Conservation (phyloP, 2,329 filamentous ascomycete genomes). For the Aschersonia sp. region DNA sequence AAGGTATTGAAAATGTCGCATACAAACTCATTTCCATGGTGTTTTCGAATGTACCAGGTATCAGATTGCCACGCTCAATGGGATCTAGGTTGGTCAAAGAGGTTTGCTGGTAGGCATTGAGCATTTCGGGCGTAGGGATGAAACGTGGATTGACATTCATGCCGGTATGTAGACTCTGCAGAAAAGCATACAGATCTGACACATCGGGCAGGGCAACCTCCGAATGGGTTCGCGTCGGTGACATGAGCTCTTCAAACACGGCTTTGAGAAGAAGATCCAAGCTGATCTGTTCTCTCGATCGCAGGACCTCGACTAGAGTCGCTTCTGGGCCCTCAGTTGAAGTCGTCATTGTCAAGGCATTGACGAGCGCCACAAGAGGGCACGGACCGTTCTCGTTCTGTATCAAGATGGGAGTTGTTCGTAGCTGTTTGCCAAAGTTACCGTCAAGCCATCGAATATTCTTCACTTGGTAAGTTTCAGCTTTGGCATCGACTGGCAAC, state of each 20-base stretch:
- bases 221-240: slow-evolving; percentile 48
- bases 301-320: slow-evolving; percentile 62
- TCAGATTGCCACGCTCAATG: slow-evolving; percentile 29
- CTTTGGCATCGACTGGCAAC: slow-evolving; percentile 28
- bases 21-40: slow-evolving; percentile 87
- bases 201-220: slow-evolving; percentile 68
- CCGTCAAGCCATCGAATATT: slow-evolving; percentile 75
- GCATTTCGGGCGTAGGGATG: slow-evolving; percentile 40
- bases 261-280: slow-evolving; percentile 75
- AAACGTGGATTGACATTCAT: slow-evolving; percentile 98
- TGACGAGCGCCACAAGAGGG: slow-evolving; percentile 82
- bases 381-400: slow-evolving; percentile 94
- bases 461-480: slow-evolving; percentile 85
- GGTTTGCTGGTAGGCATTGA: slow-evolving; percentile 32
- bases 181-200: slow-evolving; percentile 72
- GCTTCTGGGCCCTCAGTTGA: slow-evolving; percentile 47
- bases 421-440: slow-evolving; percentile 41
- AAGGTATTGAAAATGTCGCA: slow-evolving; percentile 70
- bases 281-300: slow-evolving; percentile 75
- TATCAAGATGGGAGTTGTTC: slow-evolving; percentile 74
- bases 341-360: slow-evolving; percentile 76
- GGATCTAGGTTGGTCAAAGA: slow-evolving; percentile 38
- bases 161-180: slow-evolving; percentile 80
- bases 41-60: slow-evolving; percentile 67
- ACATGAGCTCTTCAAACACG: slow-evolving; percentile 87